Percentiles rank a stretch among this genome's conserved stretches.
These are phyloP conservation scores for Raphanus raphanistrum DNA, from an alignment of 345 rosid genomes.

Conservation along the genomic window DNA sequence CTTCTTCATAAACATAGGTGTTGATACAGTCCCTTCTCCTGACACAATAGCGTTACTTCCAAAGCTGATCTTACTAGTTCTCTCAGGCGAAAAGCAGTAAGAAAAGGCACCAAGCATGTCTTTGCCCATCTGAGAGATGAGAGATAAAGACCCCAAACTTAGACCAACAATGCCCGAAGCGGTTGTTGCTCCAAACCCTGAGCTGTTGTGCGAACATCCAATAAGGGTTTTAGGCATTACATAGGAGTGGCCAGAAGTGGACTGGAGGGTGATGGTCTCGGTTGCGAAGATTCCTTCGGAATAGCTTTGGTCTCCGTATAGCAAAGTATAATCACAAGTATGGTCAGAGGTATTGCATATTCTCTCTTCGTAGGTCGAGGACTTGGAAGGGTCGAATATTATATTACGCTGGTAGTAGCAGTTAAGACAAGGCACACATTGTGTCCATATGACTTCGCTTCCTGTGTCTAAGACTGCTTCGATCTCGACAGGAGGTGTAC, in stretches of 20 bases:
- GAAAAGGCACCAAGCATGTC: neutral
- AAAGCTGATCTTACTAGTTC: slow-evolving; percentile 21
- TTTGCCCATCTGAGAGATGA: slow-evolving; percentile 17
- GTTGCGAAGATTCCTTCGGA: neutral
- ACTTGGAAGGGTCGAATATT: slow-evolving; percentile 13
- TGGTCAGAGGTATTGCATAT: neutral
- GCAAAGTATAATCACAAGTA: neutral
- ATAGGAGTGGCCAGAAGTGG: slow-evolving; percentile 20
- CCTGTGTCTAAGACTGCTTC: slow-evolving; percentile 1
- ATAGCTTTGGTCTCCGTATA: neutral
- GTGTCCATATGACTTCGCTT: slow-evolving; percentile 15
- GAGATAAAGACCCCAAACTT: neutral
- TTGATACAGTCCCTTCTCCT: slow-evolving; percentile 1
- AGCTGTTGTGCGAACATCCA: slow-evolving; percentile 21
- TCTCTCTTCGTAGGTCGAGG: neutral
- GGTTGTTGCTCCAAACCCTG: neutral
- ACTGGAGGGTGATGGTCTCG: slow-evolving; percentile 10
- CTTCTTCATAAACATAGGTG: neutral
- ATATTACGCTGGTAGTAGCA: neutral
- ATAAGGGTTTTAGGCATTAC: neutral
- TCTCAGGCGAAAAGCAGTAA: slow-evolving; percentile 9
- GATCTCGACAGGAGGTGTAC: slow-evolving; percentile 19
- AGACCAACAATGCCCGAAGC: slow-evolving; percentile 14
- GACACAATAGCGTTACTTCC: neutral
- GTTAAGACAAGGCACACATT: slow-evolving; percentile 22